Evolutionary conservation across 192 early-diverging fungal species (phyloP).

Genomic region (Coemansia erecta): DNA sequence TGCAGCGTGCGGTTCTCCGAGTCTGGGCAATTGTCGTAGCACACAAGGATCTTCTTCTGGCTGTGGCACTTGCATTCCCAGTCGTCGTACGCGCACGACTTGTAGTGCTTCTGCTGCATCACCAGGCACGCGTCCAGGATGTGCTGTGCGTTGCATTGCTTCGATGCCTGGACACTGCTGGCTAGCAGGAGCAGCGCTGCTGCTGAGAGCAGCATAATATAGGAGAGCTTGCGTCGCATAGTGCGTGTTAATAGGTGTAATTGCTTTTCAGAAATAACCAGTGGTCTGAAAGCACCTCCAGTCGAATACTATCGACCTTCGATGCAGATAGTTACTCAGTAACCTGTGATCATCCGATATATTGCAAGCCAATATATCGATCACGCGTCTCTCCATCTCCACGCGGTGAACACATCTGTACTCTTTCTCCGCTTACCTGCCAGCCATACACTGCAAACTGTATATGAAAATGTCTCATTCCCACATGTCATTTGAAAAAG

Average conservation of each 20-base stretch:
- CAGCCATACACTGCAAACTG: not conserved
- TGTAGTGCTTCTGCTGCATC: conserved; percentile 44
- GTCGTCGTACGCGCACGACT: conserved; percentile 39
- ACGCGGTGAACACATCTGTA: no score
- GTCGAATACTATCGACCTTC: no score
- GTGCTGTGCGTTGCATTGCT: conserved; percentile 39
- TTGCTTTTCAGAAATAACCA: no score
- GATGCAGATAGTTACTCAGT: not conserved
- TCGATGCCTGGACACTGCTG: conserved; percentile 2
- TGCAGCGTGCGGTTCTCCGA: conserved; percentile 50
- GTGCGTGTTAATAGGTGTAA: not conserved
- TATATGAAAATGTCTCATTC: not conserved
- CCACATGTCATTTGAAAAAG: not conserved
- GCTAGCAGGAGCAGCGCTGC: conserved; percentile 4
- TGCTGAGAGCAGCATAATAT: conserved; percentile 8
- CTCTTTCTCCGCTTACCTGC: not conserved
- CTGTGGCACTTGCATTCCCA: conserved; percentile 54
- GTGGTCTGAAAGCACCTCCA: no score
- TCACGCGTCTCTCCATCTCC: no score
- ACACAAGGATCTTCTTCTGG: conserved; percentile 49
- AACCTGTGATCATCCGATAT: not conserved
- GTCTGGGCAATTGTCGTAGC: conserved; percentile 55
- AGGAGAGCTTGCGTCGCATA: not conserved
- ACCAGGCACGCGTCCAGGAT: conserved; percentile 51
- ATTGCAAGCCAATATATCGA: no score